Conservation (phyloP, 768 basidiomycete genomes). For the Termitomyces sp. region DNA sequence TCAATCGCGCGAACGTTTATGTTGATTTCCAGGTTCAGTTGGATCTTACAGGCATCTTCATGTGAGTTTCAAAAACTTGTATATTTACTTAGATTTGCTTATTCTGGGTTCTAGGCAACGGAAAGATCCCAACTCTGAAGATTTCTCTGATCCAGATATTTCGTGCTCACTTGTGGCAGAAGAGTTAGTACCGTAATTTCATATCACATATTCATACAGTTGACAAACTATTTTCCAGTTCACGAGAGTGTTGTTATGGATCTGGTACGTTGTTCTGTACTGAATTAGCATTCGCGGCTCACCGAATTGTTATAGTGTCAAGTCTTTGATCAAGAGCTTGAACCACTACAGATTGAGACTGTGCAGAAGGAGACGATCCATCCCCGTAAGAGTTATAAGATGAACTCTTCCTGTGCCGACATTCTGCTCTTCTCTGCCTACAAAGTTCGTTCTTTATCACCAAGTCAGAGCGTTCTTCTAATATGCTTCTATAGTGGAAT, state of each 20-base stretch:
- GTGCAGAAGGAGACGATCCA: slow-evolving; percentile 99
- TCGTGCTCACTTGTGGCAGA: slow-evolving; percentile 99
- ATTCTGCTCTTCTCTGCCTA: slow-evolving; percentile 95
- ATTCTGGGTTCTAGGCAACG: slow-evolving; percentile 59
- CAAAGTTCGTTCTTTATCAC: slow-evolving; percentile 43
- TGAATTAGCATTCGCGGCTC: neutral
- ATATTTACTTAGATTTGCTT: neutral
- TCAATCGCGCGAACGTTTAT: slow-evolving; percentile 98
- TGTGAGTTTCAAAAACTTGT: slow-evolving; percentile 36
- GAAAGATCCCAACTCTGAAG: slow-evolving; percentile 96
- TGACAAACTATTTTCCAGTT: slow-evolving; percentile 39
- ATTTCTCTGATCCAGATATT: slow-evolving; percentile 99
- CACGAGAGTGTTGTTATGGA: slow-evolving; percentile 94
- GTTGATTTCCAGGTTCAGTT: slow-evolving; percentile 99
- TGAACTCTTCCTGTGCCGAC: slow-evolving; percentile 99
- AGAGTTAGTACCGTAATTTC: slow-evolving; percentile 62
- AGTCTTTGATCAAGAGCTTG: slow-evolving; percentile 98
- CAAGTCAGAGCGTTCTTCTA: neutral
- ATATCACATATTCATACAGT: slow-evolving; percentile 14
- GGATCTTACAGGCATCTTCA: slow-evolving; percentile 96
- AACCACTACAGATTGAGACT: slow-evolving; percentile 97
- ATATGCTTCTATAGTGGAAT: slow-evolving; percentile 69
- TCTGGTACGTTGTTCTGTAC: slow-evolving; percentile 41
- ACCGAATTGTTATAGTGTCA: slow-evolving; percentile 58
- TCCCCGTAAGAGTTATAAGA: slow-evolving; percentile 99